Conservation (phyloP, 1,139 yeast genomes). For the Zygoascus meyerae region DNA sequence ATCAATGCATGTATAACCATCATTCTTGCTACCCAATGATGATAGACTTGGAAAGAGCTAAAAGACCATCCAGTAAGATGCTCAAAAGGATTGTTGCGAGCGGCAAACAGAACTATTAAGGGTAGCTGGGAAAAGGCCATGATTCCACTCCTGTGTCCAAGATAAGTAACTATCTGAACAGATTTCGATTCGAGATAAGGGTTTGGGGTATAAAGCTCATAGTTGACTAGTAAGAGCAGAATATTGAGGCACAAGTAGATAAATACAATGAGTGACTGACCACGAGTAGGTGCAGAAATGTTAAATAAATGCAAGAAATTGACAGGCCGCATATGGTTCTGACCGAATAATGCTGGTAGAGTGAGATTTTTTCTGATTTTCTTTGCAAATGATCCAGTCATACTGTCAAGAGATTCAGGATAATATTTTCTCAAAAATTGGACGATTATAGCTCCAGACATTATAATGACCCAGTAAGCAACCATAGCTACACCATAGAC, state of each 20-base stretch:
- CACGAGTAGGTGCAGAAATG: constrained; percentile 30
- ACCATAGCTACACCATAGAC: constrained; percentile 17
- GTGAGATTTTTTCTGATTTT: constrained; percentile 27
- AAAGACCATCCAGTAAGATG: constrained; percentile 59
- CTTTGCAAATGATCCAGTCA: constrained; percentile 9
- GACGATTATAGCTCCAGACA: constrained; percentile 9
- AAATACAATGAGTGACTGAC: constrained; percentile 28
- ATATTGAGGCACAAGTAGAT: constrained; percentile 28
- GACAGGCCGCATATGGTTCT: constrained; percentile 28
- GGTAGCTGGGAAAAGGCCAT: constrained; percentile 54
- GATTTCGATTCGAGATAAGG: constrained; percentile 20
- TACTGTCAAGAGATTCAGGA: constrained; percentile 11
- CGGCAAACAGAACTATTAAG: constrained; percentile 50
- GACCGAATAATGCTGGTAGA: constrained; percentile 31
- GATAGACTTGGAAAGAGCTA: constrained; percentile 56
- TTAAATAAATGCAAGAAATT: constrained; percentile 19
- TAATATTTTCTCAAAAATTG: constrained; percentile 9
- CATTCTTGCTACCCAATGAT: constrained; percentile 57
- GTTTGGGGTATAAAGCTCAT: constrained; percentile 21
- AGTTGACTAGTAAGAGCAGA: constrained; percentile 17
- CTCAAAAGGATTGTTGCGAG: constrained; percentile 55
- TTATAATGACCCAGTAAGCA: constrained; percentile 19
- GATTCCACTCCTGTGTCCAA: constrained; percentile 58
- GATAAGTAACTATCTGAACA: constrained; percentile 35
- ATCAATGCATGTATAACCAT: constrained; percentile 43